Evolutionary conservation across 2,329 filamentous ascomycete genomes (phyloP), one percentile per base, ranked within the genome.

Genomic region (Aspergillus glaucus): DNA sequence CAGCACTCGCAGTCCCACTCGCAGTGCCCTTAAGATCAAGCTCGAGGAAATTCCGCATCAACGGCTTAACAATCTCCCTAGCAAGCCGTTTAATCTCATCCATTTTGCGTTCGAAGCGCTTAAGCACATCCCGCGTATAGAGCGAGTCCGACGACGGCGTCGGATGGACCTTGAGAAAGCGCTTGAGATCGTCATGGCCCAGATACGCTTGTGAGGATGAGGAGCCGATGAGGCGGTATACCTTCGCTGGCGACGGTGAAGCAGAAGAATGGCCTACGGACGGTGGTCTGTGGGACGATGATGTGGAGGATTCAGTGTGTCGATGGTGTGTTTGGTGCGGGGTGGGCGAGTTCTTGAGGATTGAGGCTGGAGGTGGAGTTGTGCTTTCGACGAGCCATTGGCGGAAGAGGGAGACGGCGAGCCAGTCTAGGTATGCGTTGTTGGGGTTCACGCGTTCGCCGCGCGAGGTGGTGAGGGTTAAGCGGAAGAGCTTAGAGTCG

Each of bases 371-470:
- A 3, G 85, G 79, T 0, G 88, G 86, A 2, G 87, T 86, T 4
- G 88, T 95, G 66, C 90, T 92, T 60, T 96, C 91, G 3, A 89
- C 88, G 6, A 96, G 77, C 90, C 91, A 96, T 68, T 95, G 89
- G 3, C 92, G 81, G 71, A 96, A 97, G 10, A 95, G 75, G 39
- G 82, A 88, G 44, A 95, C 82, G 15, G 84, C 89, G 6, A 95
- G 80, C 91, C 91, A 96, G 69, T 95, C 89, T 19, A 95, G 76
- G 66, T 91, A 95, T 47, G 83, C 84, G 44, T 85, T 93, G 17
- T 77, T 75, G 0, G 92, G 92, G 2, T 79, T 85, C 41, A 96
- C 87, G 47, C 89, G 81, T 64, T 96, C 90, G 47, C 91, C 92
- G 54, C 85, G 77, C 9, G 82, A 80, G 17, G 87, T 95, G 3